Percentiles rank a stretch among this genome's conserved stretches.
These are phyloP conservation scores for Botrytis aclada DNA, from an alignment of 2,329 filamentous ascomycete genomes.

Conservation along the genomic window DNA sequence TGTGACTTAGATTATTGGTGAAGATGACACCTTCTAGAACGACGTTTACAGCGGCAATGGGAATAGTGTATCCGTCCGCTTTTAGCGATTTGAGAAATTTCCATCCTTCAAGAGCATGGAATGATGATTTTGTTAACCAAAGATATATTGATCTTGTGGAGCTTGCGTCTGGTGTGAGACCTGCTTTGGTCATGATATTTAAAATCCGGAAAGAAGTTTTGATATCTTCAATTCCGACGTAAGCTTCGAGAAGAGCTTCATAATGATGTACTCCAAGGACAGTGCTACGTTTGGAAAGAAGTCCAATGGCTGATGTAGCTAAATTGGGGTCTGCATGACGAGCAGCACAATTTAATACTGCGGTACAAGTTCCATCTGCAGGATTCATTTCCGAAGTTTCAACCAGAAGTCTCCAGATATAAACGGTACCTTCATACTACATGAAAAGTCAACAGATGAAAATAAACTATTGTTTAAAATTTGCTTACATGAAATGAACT, in stretches of 20 bases:
- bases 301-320: slow-evolving; percentile 67
- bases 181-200: slow-evolving; percentile 68
- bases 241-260: slow-evolving; percentile 72
- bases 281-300: slow-evolving; percentile 57
- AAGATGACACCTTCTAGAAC: slow-evolving; percentile 38
- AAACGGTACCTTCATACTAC: slow-evolving; percentile 60
- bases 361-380: slow-evolving; percentile 61
- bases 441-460: slow-evolving; percentile 10
- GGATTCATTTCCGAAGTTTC: slow-evolving; percentile 57
- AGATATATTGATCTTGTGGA: slow-evolving; percentile 63
- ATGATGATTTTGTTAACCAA: slow-evolving; percentile 48
- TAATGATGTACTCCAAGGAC: slow-evolving; percentile 68
- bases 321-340: slow-evolving; percentile 64
- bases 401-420: slow-evolving; percentile 70
- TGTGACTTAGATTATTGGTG: slow-evolving; percentile 29
- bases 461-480: slow-evolving; percentile 21
- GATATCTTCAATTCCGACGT: slow-evolving; percentile 59
- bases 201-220: slow-evolving; percentile 66
- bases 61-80: slow-evolving; percentile 47
- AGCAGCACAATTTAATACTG: slow-evolving; percentile 70
- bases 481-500: slow-evolving; percentile 55
- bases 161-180: slow-evolving; percentile 52
- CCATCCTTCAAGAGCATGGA: slow-evolving; percentile 51
- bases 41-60: slow-evolving; percentile 49
- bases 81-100: slow-evolving; percentile 55